These are phyloP conservation scores for Calcarisporium arbuscula DNA, from an alignment of 2,329 filamentous ascomycete genomes.

Conservation along the genomic window DNA sequence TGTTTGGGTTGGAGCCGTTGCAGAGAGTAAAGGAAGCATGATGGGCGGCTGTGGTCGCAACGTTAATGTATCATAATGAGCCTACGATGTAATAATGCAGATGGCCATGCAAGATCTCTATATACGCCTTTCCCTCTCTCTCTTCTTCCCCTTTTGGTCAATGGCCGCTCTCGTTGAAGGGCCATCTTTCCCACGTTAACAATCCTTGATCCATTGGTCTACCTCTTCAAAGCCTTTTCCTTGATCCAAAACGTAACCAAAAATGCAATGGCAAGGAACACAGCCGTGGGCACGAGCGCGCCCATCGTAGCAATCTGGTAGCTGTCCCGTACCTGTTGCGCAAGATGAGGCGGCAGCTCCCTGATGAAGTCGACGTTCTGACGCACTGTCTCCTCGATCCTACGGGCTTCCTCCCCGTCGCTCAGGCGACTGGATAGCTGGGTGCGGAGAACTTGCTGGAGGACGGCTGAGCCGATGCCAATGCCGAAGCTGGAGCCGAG, in stretches of 20 bases:
- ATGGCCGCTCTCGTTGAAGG: neutral
- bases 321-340: slow-evolving; percentile 54
- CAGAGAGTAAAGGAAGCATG: slow-evolving; percentile 17
- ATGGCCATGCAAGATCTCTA: too few species aligned
- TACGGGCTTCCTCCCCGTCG: slow-evolving; percentile 51
- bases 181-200: neutral
- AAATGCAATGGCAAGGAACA: slow-evolving; percentile 32
- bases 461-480: slow-evolving; percentile 62
- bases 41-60: neutral
- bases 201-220: neutral
- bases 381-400: slow-evolving; percentile 63
- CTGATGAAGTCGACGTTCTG: slow-evolving; percentile 65
- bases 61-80: too few species aligned
- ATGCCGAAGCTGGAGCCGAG: slow-evolving; percentile 72
- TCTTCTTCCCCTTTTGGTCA: slow-evolving; percentile 2
- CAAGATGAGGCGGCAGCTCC: slow-evolving; percentile 53
- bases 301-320: slow-evolving; percentile 48
- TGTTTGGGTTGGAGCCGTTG: slow-evolving; percentile 51
- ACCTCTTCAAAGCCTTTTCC: slow-evolving; percentile 47
- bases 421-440: slow-evolving; percentile 48
- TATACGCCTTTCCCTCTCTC: too few species aligned
- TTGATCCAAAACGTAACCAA: slow-evolving; percentile 43
- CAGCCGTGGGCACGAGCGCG: slow-evolving; percentile 32
- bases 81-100: too few species aligned
- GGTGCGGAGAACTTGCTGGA: slow-evolving; percentile 61